phyloP scores from a whole-genome alignment of 129 eudicot species.

The Helianthus tuberosus region DNA sequence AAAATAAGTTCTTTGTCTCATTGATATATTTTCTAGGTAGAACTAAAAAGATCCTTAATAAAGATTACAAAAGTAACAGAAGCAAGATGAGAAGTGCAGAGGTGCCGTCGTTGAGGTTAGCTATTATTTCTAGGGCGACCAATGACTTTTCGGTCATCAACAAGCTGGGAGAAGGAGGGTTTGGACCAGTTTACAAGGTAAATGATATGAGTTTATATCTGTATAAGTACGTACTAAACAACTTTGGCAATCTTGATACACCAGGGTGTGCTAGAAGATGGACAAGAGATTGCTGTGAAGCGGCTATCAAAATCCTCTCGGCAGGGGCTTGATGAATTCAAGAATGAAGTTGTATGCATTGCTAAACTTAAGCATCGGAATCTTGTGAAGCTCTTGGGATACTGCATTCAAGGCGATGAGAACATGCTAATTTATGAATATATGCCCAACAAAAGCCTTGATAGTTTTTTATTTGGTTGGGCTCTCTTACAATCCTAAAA shows the following conservation, averaged over 20 bases:
- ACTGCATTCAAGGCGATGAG: slow-evolving; percentile 59
- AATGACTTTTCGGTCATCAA: slow-evolving; percentile 21
- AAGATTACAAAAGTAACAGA: too few relatives aligned
- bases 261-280: slow-evolving; percentile 59
- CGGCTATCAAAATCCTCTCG: slow-evolving; percentile 52
- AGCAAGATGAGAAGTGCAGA: slow-evolving; percentile 8
- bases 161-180: slow-evolving; percentile 47
- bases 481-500: slow-evolving; percentile 2
- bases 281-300: slow-evolving; percentile 70
- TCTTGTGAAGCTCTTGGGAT: slow-evolving; percentile 54
- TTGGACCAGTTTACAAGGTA: slow-evolving; percentile 32
- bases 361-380: slow-evolving; percentile 44
- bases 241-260: background rate
- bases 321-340: slow-evolving; percentile 59
- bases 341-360: slow-evolving; percentile 47
- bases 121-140: slow-evolving; percentile 25
- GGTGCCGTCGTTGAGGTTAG: slow-evolving; percentile 21
- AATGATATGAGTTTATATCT: too few relatives aligned
- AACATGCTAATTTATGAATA: slow-evolving; percentile 62
- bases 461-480: slow-evolving; percentile 57
- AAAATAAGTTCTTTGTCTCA: too few relatives aligned
- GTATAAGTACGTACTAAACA: too few relatives aligned
- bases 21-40: too few relatives aligned
- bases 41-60: too few relatives aligned
- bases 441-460: slow-evolving; percentile 73